A percentile compares a stretch with the other conserved stretches of the same genome.
These are phyloP conservation scores for Pseudogymnoascus sp. DNA, from an alignment of 2,329 filamentous ascomycete genomes.

Conservation along the genomic window DNA sequence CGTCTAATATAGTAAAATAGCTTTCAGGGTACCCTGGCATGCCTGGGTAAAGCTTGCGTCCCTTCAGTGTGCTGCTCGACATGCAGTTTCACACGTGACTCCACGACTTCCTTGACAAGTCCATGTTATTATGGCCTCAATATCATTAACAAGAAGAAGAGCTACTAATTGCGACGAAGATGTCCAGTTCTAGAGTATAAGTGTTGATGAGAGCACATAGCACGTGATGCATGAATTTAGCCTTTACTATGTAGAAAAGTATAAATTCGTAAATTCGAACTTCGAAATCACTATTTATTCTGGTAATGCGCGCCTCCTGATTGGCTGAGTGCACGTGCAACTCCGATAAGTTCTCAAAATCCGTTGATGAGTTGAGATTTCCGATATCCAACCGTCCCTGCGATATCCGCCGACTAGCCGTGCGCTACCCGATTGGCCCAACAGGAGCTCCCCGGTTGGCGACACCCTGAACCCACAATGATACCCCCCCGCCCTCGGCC, in stretches of 20 bases:
- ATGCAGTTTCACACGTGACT: no score
- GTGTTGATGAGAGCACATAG: background rate
- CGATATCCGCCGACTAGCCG: constrained; percentile 6
- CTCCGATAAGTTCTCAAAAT: background rate
- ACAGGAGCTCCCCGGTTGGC: background rate
- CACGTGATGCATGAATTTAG: background rate
- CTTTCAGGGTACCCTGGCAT: no score
- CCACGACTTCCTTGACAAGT: no score
- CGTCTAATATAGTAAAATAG: background rate
- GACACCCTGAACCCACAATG: background rate
- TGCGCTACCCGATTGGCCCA: constrained; percentile 1
- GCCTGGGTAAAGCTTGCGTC: no score
- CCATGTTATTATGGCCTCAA: no score
- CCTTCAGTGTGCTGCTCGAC: no score
- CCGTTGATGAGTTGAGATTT: background rate
- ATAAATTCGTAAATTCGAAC: background rate
- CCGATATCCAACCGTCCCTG: background rate
- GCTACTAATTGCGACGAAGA: no score
- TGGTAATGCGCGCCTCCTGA: background rate
- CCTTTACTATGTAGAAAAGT: background rate
- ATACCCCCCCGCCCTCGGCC: constrained; percentile 19
- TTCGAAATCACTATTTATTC: background rate
- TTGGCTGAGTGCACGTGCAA: constrained; percentile 1
- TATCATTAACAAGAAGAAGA: no score
- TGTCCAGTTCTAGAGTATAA: background rate